Percentiles rank a stretch among this genome's conserved stretches.
Conservation (phyloP, 164 flowering plant species). For the Annona squamosa region DNA sequence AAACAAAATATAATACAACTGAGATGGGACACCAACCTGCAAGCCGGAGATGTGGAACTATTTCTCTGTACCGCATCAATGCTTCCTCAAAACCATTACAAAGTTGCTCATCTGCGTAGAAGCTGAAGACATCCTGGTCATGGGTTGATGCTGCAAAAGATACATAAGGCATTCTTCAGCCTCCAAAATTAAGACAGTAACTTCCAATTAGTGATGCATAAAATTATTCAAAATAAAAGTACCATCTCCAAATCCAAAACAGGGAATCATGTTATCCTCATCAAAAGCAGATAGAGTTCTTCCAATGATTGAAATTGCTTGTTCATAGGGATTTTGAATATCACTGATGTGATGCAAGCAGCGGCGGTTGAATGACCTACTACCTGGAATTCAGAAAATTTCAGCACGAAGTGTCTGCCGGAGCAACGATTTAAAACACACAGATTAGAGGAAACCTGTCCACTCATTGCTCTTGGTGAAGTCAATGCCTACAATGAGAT, state of each 20-base stretch:
- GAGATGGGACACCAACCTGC: conserved; percentile 32
- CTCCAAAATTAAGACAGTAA: too few species aligned
- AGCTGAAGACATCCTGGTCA: conserved; percentile 63
- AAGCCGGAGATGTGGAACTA: conserved; percentile 48
- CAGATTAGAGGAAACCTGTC: too few species aligned
- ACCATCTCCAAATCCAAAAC: conserved; percentile 68
- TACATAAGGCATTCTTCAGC: neutral
- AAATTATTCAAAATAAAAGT: conserved; percentile 3
- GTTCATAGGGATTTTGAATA: conserved; percentile 44
- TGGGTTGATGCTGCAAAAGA: conserved; percentile 51
- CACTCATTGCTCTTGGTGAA: too few species aligned
- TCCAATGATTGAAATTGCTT: conserved; percentile 23
- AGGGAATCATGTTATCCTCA: conserved; percentile 18
- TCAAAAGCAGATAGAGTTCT: conserved; percentile 1
- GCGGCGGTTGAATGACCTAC: neutral
- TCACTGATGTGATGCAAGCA: conserved; percentile 63
- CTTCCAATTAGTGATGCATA: too few species aligned
- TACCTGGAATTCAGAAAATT: too few species aligned
- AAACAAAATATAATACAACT: too few species aligned
- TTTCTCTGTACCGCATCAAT: conserved; percentile 40
- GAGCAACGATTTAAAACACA: too few species aligned
- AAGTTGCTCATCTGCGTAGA: conserved; percentile 30
- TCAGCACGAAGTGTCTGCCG: too few species aligned
- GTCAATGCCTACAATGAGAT: too few species aligned
- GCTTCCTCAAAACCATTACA: conserved; percentile 61